A percentile compares a stretch with the other conserved stretches of the same genome.
Evolutionary conservation across 2,329 filamentous ascomycete genomes (phyloP).

Genomic region (Cladophialophora immunda): DNA sequence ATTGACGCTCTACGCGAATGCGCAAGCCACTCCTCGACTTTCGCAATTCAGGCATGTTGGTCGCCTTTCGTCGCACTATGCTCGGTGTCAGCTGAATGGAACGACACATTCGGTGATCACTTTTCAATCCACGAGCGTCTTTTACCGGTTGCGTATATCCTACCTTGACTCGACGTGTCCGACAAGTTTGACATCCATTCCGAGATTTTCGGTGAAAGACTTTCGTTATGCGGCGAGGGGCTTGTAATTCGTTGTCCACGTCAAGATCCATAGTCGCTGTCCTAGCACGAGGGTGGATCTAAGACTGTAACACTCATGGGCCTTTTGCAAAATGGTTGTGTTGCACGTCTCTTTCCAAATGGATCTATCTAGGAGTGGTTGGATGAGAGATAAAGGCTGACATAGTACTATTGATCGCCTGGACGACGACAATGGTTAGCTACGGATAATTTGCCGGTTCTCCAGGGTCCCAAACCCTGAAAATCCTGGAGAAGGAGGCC

Average conservation of each 20-base stretch:
- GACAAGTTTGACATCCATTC: slow-evolving; percentile 36
- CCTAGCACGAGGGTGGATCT: background rate
- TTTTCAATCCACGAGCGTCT: background rate
- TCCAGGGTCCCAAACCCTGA: background rate
- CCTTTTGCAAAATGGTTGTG: background rate
- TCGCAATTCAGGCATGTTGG: slow-evolving; percentile 29
- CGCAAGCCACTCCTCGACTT: slow-evolving; percentile 23
- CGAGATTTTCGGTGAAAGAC: slow-evolving; percentile 37
- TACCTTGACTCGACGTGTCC: slow-evolving; percentile 36
- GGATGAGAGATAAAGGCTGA: background rate
- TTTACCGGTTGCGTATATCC: background rate
- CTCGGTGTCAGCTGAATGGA: background rate
- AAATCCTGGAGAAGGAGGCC: background rate
- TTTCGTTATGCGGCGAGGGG: slow-evolving; percentile 6
- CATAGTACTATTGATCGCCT: background rate
- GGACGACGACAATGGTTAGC: too few relatives aligned
- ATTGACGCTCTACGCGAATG: slow-evolving; percentile 10
- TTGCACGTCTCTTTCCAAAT: too few relatives aligned
- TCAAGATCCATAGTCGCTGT: background rate
- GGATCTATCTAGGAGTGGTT: background rate
- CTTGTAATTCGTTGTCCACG: background rate
- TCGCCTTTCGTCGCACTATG: slow-evolving; percentile 29
- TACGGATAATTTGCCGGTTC: background rate
- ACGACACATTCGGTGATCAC: background rate
- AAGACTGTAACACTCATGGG: background rate